These are phyloP conservation scores for Lomentospora prolificans DNA, from an alignment of 2,329 filamentous ascomycete genomes.

Conservation along the genomic window DNA sequence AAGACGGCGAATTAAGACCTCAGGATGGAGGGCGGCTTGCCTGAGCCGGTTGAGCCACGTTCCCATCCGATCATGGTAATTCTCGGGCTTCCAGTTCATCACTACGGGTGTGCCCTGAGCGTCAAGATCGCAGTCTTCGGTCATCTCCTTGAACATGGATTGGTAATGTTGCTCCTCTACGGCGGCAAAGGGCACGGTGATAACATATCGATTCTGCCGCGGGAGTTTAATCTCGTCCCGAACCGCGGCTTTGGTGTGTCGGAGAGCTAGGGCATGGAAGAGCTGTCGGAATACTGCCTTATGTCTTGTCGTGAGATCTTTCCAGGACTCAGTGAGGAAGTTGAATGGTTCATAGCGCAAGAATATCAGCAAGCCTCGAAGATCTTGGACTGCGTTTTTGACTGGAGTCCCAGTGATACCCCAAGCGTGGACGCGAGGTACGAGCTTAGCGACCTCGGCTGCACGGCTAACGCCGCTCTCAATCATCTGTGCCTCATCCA, in stretches of 20 bases:
- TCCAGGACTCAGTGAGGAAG: slow-evolving; percentile 55
- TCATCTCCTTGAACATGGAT: slow-evolving; percentile 66
- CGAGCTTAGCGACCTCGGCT: slow-evolving; percentile 65
- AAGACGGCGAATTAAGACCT: slow-evolving; percentile 58
- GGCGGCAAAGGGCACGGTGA: slow-evolving; percentile 81
- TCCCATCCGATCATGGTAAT: slow-evolving; percentile 64
- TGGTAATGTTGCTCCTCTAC: slow-evolving; percentile 87
- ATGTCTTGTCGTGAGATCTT: slow-evolving; percentile 50
- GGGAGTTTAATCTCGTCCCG: slow-evolving; percentile 72
- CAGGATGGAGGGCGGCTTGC: slow-evolving; percentile 77
- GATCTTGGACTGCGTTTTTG: slow-evolving; percentile 65
- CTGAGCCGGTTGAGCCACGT: slow-evolving; percentile 67
- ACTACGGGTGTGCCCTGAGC: slow-evolving; percentile 50
- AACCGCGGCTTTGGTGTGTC: slow-evolving; percentile 78
- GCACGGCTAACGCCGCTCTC: slow-evolving; percentile 80
- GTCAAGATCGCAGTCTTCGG: slow-evolving; percentile 56
- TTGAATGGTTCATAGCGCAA: slow-evolving; percentile 70
- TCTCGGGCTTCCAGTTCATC: slow-evolving; percentile 55
- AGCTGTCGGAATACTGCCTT: slow-evolving; percentile 56
- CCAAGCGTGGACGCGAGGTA: slow-evolving; percentile 84
- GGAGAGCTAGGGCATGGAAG: slow-evolving; percentile 63
- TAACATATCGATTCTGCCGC: slow-evolving; percentile 73
- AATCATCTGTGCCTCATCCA: slow-evolving; percentile 83
- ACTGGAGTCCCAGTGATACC: slow-evolving; percentile 86
- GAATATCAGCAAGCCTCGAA: slow-evolving; percentile 74